Percentiles rank a stretch among this genome's conserved stretches.
These are phyloP conservation scores for Alternaria sp. DNA, from an alignment of 2,329 filamentous ascomycete genomes.

Conservation along the genomic window DNA sequence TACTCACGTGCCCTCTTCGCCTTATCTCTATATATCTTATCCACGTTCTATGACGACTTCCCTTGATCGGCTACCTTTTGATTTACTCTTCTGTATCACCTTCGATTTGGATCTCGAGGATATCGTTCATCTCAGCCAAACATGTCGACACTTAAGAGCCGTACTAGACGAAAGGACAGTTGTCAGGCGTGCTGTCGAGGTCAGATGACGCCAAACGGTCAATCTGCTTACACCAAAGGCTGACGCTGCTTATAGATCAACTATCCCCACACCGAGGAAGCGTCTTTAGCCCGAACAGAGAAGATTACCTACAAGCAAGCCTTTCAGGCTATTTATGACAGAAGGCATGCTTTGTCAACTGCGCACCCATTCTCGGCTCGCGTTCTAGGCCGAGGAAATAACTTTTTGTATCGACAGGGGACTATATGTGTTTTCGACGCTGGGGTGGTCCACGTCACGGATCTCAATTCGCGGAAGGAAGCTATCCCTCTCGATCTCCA, in stretches of 20 bases:
- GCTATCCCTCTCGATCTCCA: conserved; percentile 29
- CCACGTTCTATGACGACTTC: conserved; percentile 34
- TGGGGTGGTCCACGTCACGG: conserved; percentile 63
- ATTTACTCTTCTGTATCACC: conserved; percentile 67
- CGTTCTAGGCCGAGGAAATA: conserved; percentile 65
- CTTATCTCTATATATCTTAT: neutral
- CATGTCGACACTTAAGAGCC: conserved; percentile 59
- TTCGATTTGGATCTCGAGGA: conserved; percentile 64
- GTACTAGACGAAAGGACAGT: conserved; percentile 63
- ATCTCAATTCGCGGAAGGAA: conserved; percentile 55
- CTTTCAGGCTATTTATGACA: conserved; percentile 66
- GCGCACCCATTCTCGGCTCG: conserved; percentile 68
- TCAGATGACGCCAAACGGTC: conserved; percentile 43
- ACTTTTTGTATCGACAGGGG: conserved; percentile 69
- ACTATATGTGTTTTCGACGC: conserved; percentile 68
- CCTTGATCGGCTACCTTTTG: conserved; percentile 64
- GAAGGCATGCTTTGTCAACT: conserved; percentile 64
- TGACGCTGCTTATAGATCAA: conserved; percentile 44
- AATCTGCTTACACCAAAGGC: conserved; percentile 10
- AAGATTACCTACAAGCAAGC: conserved; percentile 58
- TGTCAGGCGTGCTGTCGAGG: conserved; percentile 65
- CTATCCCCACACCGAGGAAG: conserved; percentile 55
- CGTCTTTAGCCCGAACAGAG: conserved; percentile 45
- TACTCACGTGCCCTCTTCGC: neutral
- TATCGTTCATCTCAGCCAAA: conserved; percentile 62